Evolutionary conservation across 106 monocot species (phyloP).

Genomic region (Iris macrosiphon): DNA sequence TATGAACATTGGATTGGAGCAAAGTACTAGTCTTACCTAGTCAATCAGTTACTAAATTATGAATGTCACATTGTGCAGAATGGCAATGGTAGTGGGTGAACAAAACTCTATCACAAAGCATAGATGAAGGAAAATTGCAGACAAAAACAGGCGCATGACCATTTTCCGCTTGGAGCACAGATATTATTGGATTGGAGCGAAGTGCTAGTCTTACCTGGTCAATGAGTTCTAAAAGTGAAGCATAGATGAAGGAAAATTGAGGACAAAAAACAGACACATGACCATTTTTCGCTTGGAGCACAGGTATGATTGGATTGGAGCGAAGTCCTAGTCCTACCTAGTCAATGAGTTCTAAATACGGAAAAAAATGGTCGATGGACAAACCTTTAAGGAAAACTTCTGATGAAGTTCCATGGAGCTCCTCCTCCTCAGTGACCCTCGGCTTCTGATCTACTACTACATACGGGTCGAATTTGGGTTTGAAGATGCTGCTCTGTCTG

Average conservation of each 20-base stretch:
- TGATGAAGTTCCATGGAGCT: constrained; percentile 24
- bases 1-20: background rate
- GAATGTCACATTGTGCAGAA: no score
- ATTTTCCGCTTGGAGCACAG: no score
- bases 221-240: no score
- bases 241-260: background rate
- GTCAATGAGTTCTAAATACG: background rate
- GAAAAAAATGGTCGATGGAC: background rate
- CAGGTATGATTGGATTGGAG: background rate
- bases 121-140: background rate
- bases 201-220: background rate
- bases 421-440: constrained; percentile 17
- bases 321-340: background rate
- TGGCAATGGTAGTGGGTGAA: no score
- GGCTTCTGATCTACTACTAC: constrained; percentile 13
- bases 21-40: no score
- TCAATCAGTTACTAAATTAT: no score
- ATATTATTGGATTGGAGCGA: background rate
- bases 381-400: constrained; percentile 71
- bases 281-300: no score
- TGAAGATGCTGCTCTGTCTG: constrained; percentile 18
- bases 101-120: background rate
- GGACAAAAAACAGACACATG: background rate
- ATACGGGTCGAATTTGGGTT: constrained; percentile 27
- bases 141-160: no score